A percentile compares a stretch with the other conserved stretches of the same genome.
These are phyloP conservation scores for Penicillium samsonianum DNA, from an alignment of 495 filamentous ascomycete species.

Conservation along the genomic window DNA sequence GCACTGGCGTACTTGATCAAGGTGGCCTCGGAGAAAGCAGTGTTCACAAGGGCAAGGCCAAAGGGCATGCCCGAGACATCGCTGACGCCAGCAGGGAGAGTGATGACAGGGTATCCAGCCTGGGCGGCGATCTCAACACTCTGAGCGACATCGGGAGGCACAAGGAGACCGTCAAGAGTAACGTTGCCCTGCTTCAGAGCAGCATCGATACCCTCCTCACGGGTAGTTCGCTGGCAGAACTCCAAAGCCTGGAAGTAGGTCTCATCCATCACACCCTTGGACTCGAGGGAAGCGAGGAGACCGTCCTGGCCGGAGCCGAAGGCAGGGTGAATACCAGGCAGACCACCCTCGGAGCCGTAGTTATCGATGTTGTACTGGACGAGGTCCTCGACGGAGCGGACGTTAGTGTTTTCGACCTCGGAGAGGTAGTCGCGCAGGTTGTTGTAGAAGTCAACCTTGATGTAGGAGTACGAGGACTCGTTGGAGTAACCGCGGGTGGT, in stretches of 20 bases:
- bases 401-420: conserved; percentile 62
- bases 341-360: conserved; percentile 68
- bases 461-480: conserved; percentile 68
- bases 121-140: conserved; percentile 57
- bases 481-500: conserved; percentile 62
- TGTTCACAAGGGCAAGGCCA: conserved; percentile 65
- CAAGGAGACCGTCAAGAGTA: conserved; percentile 61
- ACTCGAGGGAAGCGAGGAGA: conserved; percentile 61
- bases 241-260: conserved; percentile 65
- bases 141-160: conserved; percentile 66
- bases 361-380: conserved; percentile 68
- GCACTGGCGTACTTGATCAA: conserved; percentile 67
- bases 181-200: conserved; percentile 53
- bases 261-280: conserved; percentile 61
- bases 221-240: conserved; percentile 58
- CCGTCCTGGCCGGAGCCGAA: conserved; percentile 71
- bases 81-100: conserved; percentile 60
- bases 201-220: conserved; percentile 68
- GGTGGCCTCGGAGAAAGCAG: conserved; percentile 62
- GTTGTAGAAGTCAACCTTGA: conserved; percentile 79
- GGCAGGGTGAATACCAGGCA: conserved; percentile 60
- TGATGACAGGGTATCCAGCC: conserved; percentile 70
- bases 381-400: conserved; percentile 66
- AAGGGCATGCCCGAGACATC: conserved; percentile 65
- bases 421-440: conserved; percentile 66